A percentile compares a stretch with the other conserved stretches of the same genome.
phyloP scores from a whole-genome alignment of 2,329 filamentous ascomycete genomes.

The Exophiala sp. region DNA sequence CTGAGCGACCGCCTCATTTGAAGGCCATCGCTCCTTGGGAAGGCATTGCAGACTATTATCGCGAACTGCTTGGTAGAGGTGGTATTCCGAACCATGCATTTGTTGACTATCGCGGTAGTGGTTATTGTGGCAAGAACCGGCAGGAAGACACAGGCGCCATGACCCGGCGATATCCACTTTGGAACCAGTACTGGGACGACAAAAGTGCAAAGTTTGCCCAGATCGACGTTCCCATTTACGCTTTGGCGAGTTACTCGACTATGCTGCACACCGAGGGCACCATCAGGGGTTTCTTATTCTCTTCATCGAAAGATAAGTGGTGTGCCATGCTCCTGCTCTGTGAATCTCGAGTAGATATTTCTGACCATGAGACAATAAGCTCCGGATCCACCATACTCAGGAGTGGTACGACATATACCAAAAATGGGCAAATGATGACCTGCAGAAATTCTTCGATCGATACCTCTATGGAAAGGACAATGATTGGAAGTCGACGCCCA shows the following conservation, averaged over 20 bases:
- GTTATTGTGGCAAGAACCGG: slow-evolving; percentile 12
- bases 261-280: slow-evolving; percentile 38
- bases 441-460: slow-evolving; percentile 45
- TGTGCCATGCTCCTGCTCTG: neutral
- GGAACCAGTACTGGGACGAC: slow-evolving; percentile 31
- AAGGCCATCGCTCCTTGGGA: slow-evolving; percentile 44
- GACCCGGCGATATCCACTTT: slow-evolving; percentile 36
- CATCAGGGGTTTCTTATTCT: slow-evolving; percentile 38
- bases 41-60: slow-evolving; percentile 45
- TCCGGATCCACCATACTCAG: slow-evolving; percentile 40
- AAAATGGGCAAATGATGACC: slow-evolving; percentile 36
- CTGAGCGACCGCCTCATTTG: slow-evolving; percentile 41
- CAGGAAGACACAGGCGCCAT: slow-evolving; percentile 43
- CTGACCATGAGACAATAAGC: slow-evolving; percentile 26
- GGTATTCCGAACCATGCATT: slow-evolving; percentile 29
- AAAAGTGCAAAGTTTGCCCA: slow-evolving; percentile 25
- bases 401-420: slow-evolving; percentile 48
- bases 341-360: slow-evolving; percentile 8
- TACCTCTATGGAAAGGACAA: slow-evolving; percentile 46
- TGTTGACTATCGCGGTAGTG: slow-evolving; percentile 8
- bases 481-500: slow-evolving; percentile 46
- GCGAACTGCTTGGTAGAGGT: slow-evolving; percentile 46
- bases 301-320: slow-evolving; percentile 41
- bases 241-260: slow-evolving; percentile 35
- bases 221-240: slow-evolving; percentile 37